Evolutionary conservation across 352 stramenopile species (phyloP).

Genomic region (Pythium pyrilobum): DNA sequence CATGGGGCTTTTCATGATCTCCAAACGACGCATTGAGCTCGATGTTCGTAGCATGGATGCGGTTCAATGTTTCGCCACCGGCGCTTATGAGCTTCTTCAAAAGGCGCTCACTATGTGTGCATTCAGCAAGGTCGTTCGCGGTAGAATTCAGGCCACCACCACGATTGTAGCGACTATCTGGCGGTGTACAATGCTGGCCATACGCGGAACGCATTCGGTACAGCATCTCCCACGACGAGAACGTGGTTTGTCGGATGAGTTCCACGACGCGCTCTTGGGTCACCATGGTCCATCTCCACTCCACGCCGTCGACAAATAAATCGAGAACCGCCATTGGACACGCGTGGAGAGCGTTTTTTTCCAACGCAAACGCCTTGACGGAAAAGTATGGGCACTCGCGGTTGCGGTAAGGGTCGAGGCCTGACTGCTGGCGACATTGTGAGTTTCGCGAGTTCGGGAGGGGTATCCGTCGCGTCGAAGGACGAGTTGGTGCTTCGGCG

Average conservation of each 20-base stretch:
- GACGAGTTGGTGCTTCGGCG: background rate
- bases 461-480: too few relatives aligned
- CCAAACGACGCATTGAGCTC: conserved; percentile 31
- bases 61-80: conserved; percentile 58
- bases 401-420: too few relatives aligned
- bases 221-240: conserved; percentile 74
- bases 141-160: conserved; percentile 47
- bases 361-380: conserved; percentile 50
- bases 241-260: conserved; percentile 59
- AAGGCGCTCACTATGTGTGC: conserved; percentile 24
- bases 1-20: conserved; percentile 8
- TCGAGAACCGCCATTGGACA: conserved; percentile 57
- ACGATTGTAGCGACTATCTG: conserved; percentile 58
- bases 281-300: conserved; percentile 43
- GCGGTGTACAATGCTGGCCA: conserved; percentile 37
- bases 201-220: conserved; percentile 60
- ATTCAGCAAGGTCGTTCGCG: conserved; percentile 39
- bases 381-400: too few relatives aligned
- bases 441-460: conserved; percentile 8
- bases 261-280: conserved; percentile 60
- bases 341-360: conserved; percentile 47
- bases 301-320: conserved; percentile 48
- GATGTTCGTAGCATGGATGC: conserved; percentile 49
- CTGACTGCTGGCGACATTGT: background rate
- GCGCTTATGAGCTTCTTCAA: conserved; percentile 53